Evolutionary conservation across 805 yeast species (phyloP), one percentile per base, ranked within the genome.

Genomic region (Lipomyces yamanashiensis): DNA sequence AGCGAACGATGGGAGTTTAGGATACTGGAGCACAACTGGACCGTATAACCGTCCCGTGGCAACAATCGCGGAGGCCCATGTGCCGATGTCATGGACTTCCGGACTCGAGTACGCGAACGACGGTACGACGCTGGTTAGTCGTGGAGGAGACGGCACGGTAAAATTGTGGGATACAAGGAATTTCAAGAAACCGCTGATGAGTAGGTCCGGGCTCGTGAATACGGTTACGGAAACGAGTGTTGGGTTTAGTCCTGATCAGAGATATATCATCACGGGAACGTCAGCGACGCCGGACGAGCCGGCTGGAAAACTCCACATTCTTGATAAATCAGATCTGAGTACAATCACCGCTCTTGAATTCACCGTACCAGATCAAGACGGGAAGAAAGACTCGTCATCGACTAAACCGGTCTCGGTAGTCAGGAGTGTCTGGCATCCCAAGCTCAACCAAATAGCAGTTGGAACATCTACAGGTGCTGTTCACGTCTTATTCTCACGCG

Each of bases 101-200:
- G 56, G 61, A 1, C 28, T 70, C 19, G 28, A 36, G 37, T 70
- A 57, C 56, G 60, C 61, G 1, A 33, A 52, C 10, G 69, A 67
- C 51, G 60, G 56, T 5, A 41, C 54, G 23, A 48, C 63, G 33
- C n/a, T 75, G n/a, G 59, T 67, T 13, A 56, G 74, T 17, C 61
- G 75, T 12, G 63, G 63, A 21, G 69, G 62, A 9, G 70, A 65
- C 53, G 63, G 64, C n/a, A 50, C 72, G 7, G 61, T 75, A n/a
- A 68, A 74, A 49, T 52, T 72, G 17, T 75, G 77, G 77, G 76
- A 75, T 64, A 51, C 53, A 23, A 48, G 78, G 41, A 66, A 67
- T 39, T 57, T 71, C 50, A 62, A 65, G 45, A 47, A 55, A 7
- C 72, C 74, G 9, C 21, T 74, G 28, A 54, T 67, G 50, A 54